These are phyloP conservation scores for Cordyceps farinosa DNA, from an alignment of 2,329 filamentous ascomycete genomes.

Conservation along the genomic window DNA sequence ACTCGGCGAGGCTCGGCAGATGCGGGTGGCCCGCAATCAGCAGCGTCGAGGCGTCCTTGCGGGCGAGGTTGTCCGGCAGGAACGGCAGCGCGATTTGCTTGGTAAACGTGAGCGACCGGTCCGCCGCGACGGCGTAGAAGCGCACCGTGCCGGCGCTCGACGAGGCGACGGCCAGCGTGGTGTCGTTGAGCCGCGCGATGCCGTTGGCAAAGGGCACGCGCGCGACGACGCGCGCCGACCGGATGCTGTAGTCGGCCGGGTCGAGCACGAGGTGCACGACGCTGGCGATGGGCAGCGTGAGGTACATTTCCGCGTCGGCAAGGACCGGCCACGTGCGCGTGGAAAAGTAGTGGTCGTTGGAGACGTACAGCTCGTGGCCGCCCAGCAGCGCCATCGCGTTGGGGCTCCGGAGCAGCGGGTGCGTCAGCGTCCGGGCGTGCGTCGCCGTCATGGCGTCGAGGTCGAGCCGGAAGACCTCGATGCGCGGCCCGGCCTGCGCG, in stretches of 20 bases:
- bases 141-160: slow-evolving; percentile 29
- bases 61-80: slow-evolving; percentile 39
- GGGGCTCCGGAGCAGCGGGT: slow-evolving; percentile 36
- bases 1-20: slow-evolving; percentile 30
- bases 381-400: slow-evolving; percentile 38
- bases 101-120: not conserved
- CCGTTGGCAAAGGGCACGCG: slow-evolving; percentile 40
- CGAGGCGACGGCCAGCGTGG: slow-evolving; percentile 37
- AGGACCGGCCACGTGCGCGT: slow-evolving; percentile 26
- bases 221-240: slow-evolving; percentile 28
- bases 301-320: slow-evolving; percentile 32
- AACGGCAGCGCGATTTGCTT: slow-evolving; percentile 30
- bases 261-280: slow-evolving; percentile 34
- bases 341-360: slow-evolving; percentile 39
- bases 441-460: slow-evolving; percentile 30
- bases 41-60: slow-evolving; percentile 29
- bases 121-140: slow-evolving; percentile 27
- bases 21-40: slow-evolving; percentile 41
- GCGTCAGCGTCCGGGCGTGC: slow-evolving; percentile 35
- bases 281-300: slow-evolving; percentile 30
- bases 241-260: not conserved
- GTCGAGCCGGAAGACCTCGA: slow-evolving; percentile 40
- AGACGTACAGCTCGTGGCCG: slow-evolving; percentile 37
- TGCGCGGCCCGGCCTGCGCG: slow-evolving; percentile 30
- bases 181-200: slow-evolving; percentile 33